A percentile compares a stretch with the other conserved stretches of the same genome.
These are phyloP conservation scores for Pseudomonodictys pantanalensis DNA, from an alignment of 495 filamentous ascomycete genomes.

Conservation along the genomic window DNA sequence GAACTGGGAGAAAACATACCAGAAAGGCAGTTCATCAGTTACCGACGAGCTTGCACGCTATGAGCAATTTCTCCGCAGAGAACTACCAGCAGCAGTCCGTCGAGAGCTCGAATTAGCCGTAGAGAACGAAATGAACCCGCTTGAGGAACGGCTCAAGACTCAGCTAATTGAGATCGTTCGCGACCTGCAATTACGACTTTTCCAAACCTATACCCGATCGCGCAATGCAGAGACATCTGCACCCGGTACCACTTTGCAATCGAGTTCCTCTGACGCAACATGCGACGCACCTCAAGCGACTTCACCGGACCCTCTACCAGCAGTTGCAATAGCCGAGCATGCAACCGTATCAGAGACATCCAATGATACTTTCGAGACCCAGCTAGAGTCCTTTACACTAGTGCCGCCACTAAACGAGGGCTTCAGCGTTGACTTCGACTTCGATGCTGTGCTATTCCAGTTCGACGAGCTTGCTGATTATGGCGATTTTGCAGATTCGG, in stretches of 20 bases:
- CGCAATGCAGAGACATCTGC: neutral
- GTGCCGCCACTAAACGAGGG: neutral
- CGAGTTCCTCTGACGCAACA: neutral
- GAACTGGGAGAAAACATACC: conserved; percentile 6
- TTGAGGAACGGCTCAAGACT: conserved; percentile 18
- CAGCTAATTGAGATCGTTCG: conserved; percentile 18
- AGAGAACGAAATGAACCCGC: conserved; percentile 1
- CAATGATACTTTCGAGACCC: neutral
- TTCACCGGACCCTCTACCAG: neutral
- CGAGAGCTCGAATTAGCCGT: conserved; percentile 12
- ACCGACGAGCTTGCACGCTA: conserved; percentile 9
- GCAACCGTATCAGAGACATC: neutral
- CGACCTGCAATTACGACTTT: conserved; percentile 12
- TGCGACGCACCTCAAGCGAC: neutral
- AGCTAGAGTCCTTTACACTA: neutral
- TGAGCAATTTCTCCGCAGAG: conserved; percentile 17
- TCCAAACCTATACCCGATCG: conserved; percentile 5
- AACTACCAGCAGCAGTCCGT: conserved; percentile 10
- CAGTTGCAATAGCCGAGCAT: neutral
- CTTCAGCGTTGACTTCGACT: neutral
- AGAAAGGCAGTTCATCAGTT: neutral
- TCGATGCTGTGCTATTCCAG: conserved; percentile 9
- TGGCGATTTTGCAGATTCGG: conserved; percentile 1
- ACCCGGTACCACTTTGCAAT: too few relatives aligned
- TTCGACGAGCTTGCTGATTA: neutral